Conservation (phyloP, 2,329 filamentous ascomycete species). For the Fusarium sp. region DNA sequence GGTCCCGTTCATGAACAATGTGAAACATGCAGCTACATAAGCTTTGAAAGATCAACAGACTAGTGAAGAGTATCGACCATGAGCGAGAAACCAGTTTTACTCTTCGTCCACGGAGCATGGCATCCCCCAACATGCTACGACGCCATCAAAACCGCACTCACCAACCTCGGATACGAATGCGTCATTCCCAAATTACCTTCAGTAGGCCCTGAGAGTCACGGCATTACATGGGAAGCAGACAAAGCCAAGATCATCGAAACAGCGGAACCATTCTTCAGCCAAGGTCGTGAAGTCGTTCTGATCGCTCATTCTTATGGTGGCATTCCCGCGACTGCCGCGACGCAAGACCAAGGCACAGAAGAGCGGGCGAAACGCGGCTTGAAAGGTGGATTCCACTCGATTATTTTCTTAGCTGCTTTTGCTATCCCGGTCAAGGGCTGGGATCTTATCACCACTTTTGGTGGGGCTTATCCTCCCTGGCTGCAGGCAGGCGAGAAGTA, state of each 20-base stretch:
- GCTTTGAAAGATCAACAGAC: no score
- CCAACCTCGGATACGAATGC: neutral
- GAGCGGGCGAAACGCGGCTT: neutral
- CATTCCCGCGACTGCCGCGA: slow-evolving; percentile 17
- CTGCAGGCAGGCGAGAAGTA: slow-evolving; percentile 3
- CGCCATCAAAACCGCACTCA: neutral
- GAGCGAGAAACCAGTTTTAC: slow-evolving; percentile 9
- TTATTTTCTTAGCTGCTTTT: slow-evolving; percentile 20
- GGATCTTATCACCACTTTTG: slow-evolving; percentile 20
- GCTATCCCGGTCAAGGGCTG: slow-evolving; percentile 24
- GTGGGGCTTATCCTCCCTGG: slow-evolving; percentile 15
- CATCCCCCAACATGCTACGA: slow-evolving; percentile 25
- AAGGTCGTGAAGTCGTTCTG: slow-evolving; percentile 1
- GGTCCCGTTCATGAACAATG: neutral
- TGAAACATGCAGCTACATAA: neutral
- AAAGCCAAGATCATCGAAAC: slow-evolving; percentile 1
- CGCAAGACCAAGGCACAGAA: neutral
- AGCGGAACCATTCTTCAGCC: neutral
- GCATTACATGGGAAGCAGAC: slow-evolving; percentile 23
- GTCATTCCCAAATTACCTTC: neutral
- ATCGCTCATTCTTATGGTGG: slow-evolving; percentile 27
- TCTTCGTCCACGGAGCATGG: slow-evolving; percentile 24
- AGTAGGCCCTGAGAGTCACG: neutral
- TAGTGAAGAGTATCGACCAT: neutral
- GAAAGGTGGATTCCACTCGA: slow-evolving; percentile 7